Evolutionary conservation across 129 eudicot species (phyloP).

Genomic region (sunflower (Helianthus annuus)): HanXRQr2.0-SUNRISE NC_035445.2:165917029-165917528

Average conservation of each 20-base stretch:
- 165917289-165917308: conserved; percentile 96
- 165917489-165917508: conserved; percentile 98
- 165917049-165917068: background rate
- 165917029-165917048: background rate
- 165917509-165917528: conserved; percentile 67
- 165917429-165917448: conserved; percentile 83
- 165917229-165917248: conserved; percentile 85
- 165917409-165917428: conserved; percentile 86
- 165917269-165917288: conserved; percentile 98
- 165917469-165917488: conserved; percentile 93
- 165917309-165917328: conserved; percentile 97
- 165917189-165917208: background rate
- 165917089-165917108: background rate
- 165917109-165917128: background rate
- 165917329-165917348: conserved; percentile 97
- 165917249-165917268: conserved; percentile 98
- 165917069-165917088: background rate
- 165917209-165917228: conserved; percentile 6
- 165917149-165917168: background rate
- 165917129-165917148: background rate
- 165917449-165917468: conserved; percentile 85
- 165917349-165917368: conserved; percentile 99
- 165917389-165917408: conserved; percentile 58
- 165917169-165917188: background rate
- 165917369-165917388: conserved; percentile 63